Conservation (phyloP, 192 early-diverging fungal genomes). For the Coemansia sp. region DNA sequence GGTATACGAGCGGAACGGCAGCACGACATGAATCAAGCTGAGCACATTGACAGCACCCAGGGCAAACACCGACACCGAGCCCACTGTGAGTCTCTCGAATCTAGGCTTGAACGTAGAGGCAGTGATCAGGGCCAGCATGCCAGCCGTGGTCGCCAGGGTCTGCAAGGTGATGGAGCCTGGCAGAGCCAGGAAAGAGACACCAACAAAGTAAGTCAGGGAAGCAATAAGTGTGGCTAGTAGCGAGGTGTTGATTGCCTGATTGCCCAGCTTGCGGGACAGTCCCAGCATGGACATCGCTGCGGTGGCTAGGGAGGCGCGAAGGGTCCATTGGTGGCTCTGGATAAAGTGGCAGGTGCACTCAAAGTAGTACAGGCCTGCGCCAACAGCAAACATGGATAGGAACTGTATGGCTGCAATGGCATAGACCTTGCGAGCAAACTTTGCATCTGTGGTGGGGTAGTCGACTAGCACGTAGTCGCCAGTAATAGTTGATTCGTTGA, state of each 20-base stretch:
- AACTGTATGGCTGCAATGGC: conserved; percentile 1
- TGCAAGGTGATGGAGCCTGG: background rate
- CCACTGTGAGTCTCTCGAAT: background rate
- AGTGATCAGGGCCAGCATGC: background rate
- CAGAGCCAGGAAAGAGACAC: background rate
- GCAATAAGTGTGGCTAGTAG: background rate
- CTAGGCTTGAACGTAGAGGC: background rate
- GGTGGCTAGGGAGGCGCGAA: background rate
- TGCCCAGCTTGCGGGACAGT: background rate
- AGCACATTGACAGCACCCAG: background rate
- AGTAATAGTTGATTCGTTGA: background rate
- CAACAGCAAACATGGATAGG: background rate
- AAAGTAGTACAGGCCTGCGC: conserved; percentile 2
- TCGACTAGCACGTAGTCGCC: background rate
- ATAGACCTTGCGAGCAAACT: conserved; percentile 7
- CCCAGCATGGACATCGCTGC: background rate
- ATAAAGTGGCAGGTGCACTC: conserved; percentile 9
- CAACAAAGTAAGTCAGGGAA: conserved; percentile 1
- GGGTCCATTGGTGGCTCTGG: background rate
- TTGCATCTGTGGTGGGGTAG: background rate
- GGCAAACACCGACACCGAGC: background rate
- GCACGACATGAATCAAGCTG: background rate
- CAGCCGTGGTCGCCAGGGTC: background rate
- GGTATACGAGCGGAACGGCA: background rate
- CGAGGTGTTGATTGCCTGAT: background rate